A percentile compares a stretch with the other conserved stretches of the same genome.
phyloP scores from a whole-genome alignment of 2,329 filamentous ascomycete genomes.

The Claviceps sp. region DNA sequence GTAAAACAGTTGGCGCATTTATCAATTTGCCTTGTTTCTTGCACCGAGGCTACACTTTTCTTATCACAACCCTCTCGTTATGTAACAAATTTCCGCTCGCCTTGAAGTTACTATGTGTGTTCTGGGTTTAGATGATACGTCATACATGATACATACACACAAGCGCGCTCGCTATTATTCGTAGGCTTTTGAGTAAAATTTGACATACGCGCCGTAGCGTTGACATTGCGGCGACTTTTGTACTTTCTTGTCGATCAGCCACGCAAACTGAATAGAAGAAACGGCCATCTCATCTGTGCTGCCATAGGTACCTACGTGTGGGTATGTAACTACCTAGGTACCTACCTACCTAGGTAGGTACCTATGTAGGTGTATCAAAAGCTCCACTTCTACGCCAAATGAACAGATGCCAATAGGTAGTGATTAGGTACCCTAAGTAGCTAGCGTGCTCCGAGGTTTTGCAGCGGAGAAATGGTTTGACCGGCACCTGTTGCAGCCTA shows the following conservation, averaged over 20 bases:
- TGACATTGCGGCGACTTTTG: constrained; percentile 8
- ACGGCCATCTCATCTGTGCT: not conserved
- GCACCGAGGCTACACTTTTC: not conserved
- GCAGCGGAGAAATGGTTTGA: constrained; percentile 21
- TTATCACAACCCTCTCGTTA: not conserved
- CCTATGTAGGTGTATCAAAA: no score
- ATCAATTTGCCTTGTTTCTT: constrained; percentile 1
- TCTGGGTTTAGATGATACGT: constrained; percentile 10
- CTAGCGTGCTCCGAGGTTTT: no score
- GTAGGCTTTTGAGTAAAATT: constrained; percentile 13
- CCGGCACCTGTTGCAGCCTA: constrained; percentile 9
- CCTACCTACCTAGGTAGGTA: no score
- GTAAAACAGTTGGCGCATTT: not conserved
- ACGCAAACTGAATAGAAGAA: constrained; percentile 4
- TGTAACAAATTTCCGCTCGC: constrained; percentile 16
- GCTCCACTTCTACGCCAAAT: no score
- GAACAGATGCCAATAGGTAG: no score
- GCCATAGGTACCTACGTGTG: not conserved
- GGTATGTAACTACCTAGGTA: no score
- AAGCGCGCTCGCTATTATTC: constrained; percentile 18
- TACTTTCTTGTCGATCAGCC: constrained; percentile 20
- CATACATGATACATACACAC: constrained; percentile 18
- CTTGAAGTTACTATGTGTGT: constrained; percentile 12
- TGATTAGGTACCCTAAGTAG: no score
- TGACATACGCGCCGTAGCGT: not conserved